Conservation (phyloP, 2,329 filamentous ascomycete genomes). For the Ceratocystis lukuohia region DNA sequence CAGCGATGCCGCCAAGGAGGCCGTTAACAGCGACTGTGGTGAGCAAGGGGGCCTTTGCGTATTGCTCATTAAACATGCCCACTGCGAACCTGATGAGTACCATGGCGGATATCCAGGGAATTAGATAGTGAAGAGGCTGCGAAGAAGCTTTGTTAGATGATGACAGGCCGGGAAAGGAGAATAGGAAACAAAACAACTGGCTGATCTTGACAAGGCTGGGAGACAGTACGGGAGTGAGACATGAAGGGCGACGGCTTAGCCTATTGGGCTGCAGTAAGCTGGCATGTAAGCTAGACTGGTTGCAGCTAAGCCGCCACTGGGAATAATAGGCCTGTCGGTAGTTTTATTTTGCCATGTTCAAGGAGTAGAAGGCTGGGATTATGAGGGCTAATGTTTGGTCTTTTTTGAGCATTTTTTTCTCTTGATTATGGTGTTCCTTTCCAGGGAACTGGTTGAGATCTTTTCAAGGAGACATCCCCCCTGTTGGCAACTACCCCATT, state of each 20-base stretch:
- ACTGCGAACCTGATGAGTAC: constrained; percentile 7
- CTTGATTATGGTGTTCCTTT: too few relatives aligned
- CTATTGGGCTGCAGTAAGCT: neutral
- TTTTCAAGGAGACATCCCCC: neutral
- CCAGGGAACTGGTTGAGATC: too few relatives aligned
- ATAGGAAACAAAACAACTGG: neutral
- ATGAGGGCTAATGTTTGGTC: neutral
- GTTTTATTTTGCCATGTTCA: neutral
- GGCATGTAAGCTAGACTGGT: neutral
- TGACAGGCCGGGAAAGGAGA: neutral
- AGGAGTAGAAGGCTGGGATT: neutral
- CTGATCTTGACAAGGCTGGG: neutral
- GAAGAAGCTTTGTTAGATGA: neutral
- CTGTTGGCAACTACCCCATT: constrained; percentile 2
- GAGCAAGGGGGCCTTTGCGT: constrained; percentile 45
- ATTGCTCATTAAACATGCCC: constrained; percentile 10
- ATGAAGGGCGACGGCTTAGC: neutral
- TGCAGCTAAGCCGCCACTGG: neutral
- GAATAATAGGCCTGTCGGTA: neutral
- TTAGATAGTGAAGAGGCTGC: constrained; percentile 15
- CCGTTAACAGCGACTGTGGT: constrained; percentile 99
- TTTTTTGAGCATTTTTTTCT: neutral
- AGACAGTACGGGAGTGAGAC: neutral
- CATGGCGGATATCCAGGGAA: constrained; percentile 16
- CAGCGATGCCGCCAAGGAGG: constrained; percentile 85